phyloP scores from a whole-genome alignment of 352 stramenopile species.

The Phytophthora crassamura region DNA sequence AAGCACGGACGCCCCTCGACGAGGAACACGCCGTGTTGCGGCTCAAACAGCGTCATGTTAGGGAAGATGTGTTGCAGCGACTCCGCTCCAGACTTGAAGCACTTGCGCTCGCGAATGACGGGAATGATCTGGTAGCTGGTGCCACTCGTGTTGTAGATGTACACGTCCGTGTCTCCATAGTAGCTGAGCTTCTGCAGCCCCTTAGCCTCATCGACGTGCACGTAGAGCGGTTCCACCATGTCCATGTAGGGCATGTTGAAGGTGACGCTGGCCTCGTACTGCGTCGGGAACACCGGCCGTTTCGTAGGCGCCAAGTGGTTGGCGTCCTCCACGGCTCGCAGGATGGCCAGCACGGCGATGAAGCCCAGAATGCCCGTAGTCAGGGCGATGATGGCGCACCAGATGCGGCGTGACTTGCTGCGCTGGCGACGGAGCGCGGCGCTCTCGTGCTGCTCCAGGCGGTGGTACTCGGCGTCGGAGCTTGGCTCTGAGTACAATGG shows the following conservation, averaged over 20 bases:
- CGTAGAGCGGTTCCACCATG: slow-evolving; percentile 88
- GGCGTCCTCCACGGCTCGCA: slow-evolving; percentile 82
- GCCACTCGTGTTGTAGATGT: slow-evolving; percentile 87
- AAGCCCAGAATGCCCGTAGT: slow-evolving; percentile 83
- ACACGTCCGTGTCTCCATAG: slow-evolving; percentile 89
- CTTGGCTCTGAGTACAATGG: slow-evolving; percentile 15
- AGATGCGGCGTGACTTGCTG: slow-evolving; percentile 75
- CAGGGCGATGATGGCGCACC: slow-evolving; percentile 84
- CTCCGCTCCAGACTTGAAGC: slow-evolving; percentile 61
- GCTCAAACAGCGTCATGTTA: slow-evolving; percentile 85
- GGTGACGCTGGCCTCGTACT: slow-evolving; percentile 89
- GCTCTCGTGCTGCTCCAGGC: slow-evolving; percentile 42
- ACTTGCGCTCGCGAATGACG: slow-evolving; percentile 78
- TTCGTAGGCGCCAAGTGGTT: slow-evolving; percentile 76
- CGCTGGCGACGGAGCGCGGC: slow-evolving; percentile 55
- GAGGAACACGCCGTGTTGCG: slow-evolving; percentile 80
- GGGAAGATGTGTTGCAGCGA: slow-evolving; percentile 87
- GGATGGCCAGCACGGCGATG: slow-evolving; percentile 81
- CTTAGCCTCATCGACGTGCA: slow-evolving; percentile 76
- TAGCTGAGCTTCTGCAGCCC: slow-evolving; percentile 89
- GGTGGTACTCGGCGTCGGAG: slow-evolving; percentile 38
- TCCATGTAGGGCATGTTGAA: slow-evolving; percentile 92
- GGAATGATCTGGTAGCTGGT: slow-evolving; percentile 85
- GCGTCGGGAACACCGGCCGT: slow-evolving; percentile 72
- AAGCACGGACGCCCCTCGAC: slow-evolving; percentile 79